phyloP scores from a whole-genome alignment of 768 basidiomycete genomes.

The Macrocybe gigantea region DNA sequence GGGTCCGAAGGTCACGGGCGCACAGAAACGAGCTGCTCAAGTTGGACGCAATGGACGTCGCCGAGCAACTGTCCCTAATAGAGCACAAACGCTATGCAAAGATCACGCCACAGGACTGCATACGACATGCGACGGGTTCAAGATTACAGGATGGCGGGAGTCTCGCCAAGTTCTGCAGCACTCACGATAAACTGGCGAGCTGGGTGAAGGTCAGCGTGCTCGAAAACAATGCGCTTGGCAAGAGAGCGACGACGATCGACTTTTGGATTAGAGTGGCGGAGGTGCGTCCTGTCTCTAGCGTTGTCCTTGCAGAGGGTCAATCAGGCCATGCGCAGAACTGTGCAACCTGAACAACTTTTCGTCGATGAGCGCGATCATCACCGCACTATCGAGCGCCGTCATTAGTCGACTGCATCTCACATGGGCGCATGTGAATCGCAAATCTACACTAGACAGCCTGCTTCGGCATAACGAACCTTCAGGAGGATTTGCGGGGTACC shows the following conservation, averaged over 20 bases:
- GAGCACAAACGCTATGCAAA: conserved; percentile 66
- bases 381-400: conserved; percentile 54
- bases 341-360: conserved; percentile 55
- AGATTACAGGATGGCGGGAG: conserved; percentile 29
- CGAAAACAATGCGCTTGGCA: conserved; percentile 40
- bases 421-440: conserved; percentile 56
- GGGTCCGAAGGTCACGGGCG: too few relatives aligned
- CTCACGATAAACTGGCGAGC: conserved; percentile 53
- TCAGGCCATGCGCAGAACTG: conserved; percentile 47
- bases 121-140: conserved; percentile 50
- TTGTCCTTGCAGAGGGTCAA: neutral
- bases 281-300: conserved; percentile 33
- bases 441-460: conserved; percentile 44
- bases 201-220: conserved; percentile 69
- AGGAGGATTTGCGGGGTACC: conserved; percentile 52
- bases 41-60: conserved; percentile 63
- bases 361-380: conserved; percentile 62
- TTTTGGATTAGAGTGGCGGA: conserved; percentile 79
- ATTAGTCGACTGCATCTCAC: conserved; percentile 54
- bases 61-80: conserved; percentile 75
- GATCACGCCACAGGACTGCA: conserved; percentile 69
- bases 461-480: conserved; percentile 53
- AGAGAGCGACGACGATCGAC: conserved; percentile 54
- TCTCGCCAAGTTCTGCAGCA: conserved; percentile 48
- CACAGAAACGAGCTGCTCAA: conserved; percentile 58